Percentiles rank a stretch among this genome's conserved stretches.
Evolutionary conservation across 768 basidiomycete species (phyloP).

Genomic region (Favolaschia claudopus): DNA sequence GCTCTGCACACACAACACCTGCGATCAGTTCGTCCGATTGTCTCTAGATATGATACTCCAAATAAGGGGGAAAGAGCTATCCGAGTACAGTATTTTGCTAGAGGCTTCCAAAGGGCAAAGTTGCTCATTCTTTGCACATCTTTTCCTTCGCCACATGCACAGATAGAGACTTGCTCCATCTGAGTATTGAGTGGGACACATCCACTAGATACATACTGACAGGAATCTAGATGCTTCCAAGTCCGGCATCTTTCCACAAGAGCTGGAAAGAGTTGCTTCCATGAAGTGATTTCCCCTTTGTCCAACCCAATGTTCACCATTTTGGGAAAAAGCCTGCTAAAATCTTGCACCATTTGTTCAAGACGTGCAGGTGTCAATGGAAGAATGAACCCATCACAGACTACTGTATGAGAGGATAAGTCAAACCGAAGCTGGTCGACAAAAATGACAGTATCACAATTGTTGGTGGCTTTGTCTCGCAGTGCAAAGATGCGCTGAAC

Average conservation of each 20-base stretch:
- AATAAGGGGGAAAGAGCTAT: conserved; percentile 58
- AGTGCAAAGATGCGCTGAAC: conserved; percentile 29
- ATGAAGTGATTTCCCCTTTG: conserved; percentile 47
- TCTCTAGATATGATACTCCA: conserved; percentile 50
- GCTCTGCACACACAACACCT: conserved; percentile 38
- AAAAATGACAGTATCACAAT: conserved; percentile 50
- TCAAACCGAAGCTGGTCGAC: conserved; percentile 53
- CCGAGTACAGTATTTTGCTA: too few relatives aligned
- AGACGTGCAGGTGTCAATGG: conserved; percentile 38
- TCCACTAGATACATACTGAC: conserved; percentile 48
- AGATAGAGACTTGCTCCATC: conserved; percentile 49
- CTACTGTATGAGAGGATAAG: too few relatives aligned
- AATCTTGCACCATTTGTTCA: conserved; percentile 4
- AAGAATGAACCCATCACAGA: conserved; percentile 56
- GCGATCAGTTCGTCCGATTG: conserved; percentile 26
- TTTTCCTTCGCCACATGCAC: conserved; percentile 60
- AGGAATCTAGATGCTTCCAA: conserved; percentile 55
- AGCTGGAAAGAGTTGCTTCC: conserved; percentile 59
- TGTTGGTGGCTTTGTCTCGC: conserved; percentile 21
- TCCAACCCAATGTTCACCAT: conserved; percentile 27
- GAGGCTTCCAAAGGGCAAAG: conserved; percentile 41
- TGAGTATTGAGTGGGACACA: conserved; percentile 48
- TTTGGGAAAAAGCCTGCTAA: conserved; percentile 8
- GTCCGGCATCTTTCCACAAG: conserved; percentile 59
- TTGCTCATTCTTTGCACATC: conserved; percentile 46